Conservation (phyloP, 441 rosid species). For the Theobroma grandiflorum region DNA sequence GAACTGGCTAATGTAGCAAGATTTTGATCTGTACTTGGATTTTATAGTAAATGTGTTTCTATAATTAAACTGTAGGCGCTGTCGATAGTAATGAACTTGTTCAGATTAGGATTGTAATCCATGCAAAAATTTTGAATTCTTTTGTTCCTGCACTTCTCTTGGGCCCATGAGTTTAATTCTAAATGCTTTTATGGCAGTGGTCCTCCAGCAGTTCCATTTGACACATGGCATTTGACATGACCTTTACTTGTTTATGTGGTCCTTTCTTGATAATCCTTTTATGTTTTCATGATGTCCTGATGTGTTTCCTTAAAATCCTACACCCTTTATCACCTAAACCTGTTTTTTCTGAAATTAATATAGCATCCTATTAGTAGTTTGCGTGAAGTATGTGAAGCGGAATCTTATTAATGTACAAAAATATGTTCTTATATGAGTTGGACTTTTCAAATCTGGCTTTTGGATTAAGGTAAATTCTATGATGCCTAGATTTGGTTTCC, state of each 20-base stretch:
- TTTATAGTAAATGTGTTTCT: neutral
- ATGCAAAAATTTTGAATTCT: neutral
- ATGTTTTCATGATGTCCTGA: neutral
- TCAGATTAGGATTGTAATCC: neutral
- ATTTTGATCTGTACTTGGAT: neutral
- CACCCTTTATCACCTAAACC: constrained; percentile 24
- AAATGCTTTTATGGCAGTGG: constrained; percentile 28
- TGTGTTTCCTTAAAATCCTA: constrained; percentile 26
- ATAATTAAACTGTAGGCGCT: neutral
- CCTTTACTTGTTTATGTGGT: constrained; percentile 42
- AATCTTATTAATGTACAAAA: neutral
- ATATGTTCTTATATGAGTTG: neutral
- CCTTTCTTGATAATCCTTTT: constrained; percentile 35
- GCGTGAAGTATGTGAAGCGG: constrained; percentile 14
- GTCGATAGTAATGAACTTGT: neutral
- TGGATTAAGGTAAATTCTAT: constrained; percentile 2
- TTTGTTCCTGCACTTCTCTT: constrained; percentile 10
- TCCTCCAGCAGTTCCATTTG: constrained; percentile 39
- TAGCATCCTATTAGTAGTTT: constrained; percentile 20
- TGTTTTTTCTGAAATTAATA: constrained; percentile 25
- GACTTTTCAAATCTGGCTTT: constrained; percentile 1
- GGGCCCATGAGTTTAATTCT: constrained; percentile 26
- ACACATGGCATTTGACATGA: constrained; percentile 30
- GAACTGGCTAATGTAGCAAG: constrained; percentile 12
- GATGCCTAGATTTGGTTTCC: neutral